Evolutionary conservation across 768 basidiomycete species (phyloP).

Genomic region (Suillus spraguei): DNA sequence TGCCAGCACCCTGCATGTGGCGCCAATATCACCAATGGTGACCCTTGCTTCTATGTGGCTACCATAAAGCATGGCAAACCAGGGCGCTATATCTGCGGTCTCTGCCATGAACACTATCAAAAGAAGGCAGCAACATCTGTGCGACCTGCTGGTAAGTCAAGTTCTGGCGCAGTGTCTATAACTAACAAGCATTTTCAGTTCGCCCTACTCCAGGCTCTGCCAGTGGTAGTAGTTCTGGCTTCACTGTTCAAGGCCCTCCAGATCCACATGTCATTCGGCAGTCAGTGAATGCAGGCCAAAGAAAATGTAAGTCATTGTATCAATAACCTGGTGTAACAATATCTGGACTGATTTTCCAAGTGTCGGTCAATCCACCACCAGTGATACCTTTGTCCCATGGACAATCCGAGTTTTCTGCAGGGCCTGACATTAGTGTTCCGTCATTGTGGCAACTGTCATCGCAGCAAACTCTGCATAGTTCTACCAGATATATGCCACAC

Average conservation of each 20-base stretch:
- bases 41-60: not conserved
- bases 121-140: not conserved
- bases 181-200: not conserved
- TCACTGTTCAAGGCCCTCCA: too few species aligned
- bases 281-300: not conserved
- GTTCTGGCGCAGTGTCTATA: not conserved
- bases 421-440: not conserved
- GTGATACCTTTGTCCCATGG: not conserved
- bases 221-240: not conserved
- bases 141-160: not conserved
- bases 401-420: not conserved
- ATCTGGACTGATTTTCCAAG: not conserved
- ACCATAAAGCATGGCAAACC: not conserved
- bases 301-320: not conserved
- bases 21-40: not conserved
- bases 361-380: not conserved
- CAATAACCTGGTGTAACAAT: not conserved
- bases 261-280: not conserved
- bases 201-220: not conserved
- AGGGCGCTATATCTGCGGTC: not conserved
- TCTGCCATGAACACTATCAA: not conserved
- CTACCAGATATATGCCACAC: not conserved
- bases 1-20: not conserved
- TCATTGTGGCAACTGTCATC: not conserved
- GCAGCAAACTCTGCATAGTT: not conserved